Evolutionary conservation across 1,284 basidiomycete genomes (phyloP).

Genomic region (Xanthoconium separans): DNA sequence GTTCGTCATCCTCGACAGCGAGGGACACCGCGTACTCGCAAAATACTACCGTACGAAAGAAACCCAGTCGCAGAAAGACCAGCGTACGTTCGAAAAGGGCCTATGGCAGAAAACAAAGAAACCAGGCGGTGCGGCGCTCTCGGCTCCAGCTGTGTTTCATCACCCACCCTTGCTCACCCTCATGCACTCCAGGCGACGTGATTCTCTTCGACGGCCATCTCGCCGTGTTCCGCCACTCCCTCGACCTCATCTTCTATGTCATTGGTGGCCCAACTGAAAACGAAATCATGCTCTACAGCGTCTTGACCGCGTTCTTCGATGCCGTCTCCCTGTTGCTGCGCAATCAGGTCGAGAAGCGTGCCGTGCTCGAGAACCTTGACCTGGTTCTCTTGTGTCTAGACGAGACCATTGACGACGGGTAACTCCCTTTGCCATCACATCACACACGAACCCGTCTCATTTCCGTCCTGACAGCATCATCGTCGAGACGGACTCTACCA

Average conservation of each 20-base stretch:
- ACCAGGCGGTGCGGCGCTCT: conserved; percentile 68
- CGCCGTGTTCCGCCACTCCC: conserved; percentile 91
- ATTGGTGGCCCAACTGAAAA: conserved; percentile 89
- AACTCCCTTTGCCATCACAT: conserved; percentile 29
- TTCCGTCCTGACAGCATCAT: conserved; percentile 69
- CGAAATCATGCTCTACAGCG: conserved; percentile 92
- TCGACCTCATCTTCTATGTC: conserved; percentile 96
- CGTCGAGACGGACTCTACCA: conserved; percentile 93
- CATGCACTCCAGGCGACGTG: conserved; percentile 73
- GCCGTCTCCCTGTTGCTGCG: conserved; percentile 84
- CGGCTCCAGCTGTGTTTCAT: neutral
- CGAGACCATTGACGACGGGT: conserved; percentile 99
- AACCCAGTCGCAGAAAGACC: conserved; percentile 76
- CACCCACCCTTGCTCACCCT: neutral
- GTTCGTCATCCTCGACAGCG: conserved; percentile 90
- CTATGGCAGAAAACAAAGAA: conserved; percentile 95
- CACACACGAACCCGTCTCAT: conserved; percentile 7
- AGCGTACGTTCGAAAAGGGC: conserved; percentile 93
- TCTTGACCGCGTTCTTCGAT: conserved; percentile 85
- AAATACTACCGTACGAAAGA: conserved; percentile 91
- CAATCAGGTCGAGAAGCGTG: conserved; percentile 94
- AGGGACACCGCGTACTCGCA: conserved; percentile 91
- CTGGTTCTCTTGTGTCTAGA: conserved; percentile 91
- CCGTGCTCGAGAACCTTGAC: conserved; percentile 93
- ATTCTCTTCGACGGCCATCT: conserved; percentile 91